Evolutionary conservation across 2,329 filamentous ascomycete genomes (phyloP), one percentile per base, ranked within the genome.

Genomic region (Pseudogymnoascus sp.): DNA sequence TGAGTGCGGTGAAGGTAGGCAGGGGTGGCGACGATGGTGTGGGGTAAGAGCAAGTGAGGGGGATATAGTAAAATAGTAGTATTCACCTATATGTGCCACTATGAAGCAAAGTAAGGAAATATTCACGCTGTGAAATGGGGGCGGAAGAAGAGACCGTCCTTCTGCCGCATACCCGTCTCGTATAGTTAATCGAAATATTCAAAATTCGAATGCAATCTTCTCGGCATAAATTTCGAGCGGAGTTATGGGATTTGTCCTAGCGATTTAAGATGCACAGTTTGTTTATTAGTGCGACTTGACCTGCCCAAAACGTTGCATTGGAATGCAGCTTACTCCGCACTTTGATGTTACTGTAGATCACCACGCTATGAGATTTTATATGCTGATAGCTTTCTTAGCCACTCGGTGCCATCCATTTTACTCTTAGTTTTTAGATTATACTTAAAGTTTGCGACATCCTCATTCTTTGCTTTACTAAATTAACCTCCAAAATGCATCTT

Each of bases 341-440:
- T 47, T 47, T 11, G 42, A 47, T 47, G 42, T 47, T 47, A 47
- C 42, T 47, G 42, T 47, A 47, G 42, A 47, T 47, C 42, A 47
- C 42, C 21, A 26, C 42, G 21, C 42, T 8, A 47, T 47, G 42
- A 12, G 4, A 47, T n/a, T 26, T 26, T 26, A 47, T 47, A 47
- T 47, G 12, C 42, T 10, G 21, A 47, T n/a, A 14, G 12, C 12
- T 47, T 47, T n/a, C 21, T 3, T 26, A 26, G 10, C 21, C 4
- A 47, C 21, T 47, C 21, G 2, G 12, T 47, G 6, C 21, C 12
- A n/a, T 47, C 21, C 2, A 14, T 8, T 47, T 47, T 23, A 23
- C 12, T 26, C 21, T 26, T 47, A n/a, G 21, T 26, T 26, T 42
- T 47, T 23, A 26, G 5, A 26, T 47, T 47, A 26, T 47, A 26